Evolutionary conservation across 116 monocot genomes (phyloP), one percentile per base, ranked within the genome.

Genomic region (Iris pallida): DNA sequence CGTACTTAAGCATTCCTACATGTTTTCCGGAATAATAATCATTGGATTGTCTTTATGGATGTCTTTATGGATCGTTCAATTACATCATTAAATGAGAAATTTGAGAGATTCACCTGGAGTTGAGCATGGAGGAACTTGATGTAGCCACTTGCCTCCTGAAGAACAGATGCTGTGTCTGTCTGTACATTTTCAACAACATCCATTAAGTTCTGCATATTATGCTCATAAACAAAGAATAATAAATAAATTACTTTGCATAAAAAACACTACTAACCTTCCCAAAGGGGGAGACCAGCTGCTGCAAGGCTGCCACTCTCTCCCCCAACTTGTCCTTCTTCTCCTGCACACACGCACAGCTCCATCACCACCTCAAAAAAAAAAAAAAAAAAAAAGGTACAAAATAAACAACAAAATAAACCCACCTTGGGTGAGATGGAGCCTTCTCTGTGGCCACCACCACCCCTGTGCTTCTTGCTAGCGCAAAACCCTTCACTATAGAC

Each of bases 101-200:
- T n/a, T n/a, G n/a, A 20, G 16, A 52, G 0, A 65, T 1, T 43
- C 19, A 81, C 88, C 84, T 84, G 66, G n/a, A 90, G 69, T 68
- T 90, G 90, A 42, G 89, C 90, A 55, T 94, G 93, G 16, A 94
- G 82, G 56, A 94, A 94, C 41, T 78, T 86, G 65, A 94, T 94
- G 66, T 94, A 94, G n/a, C 60, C 86, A 15, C 78, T 74, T 45
- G 90, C 84, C 68, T 94, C 93, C 19, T 76, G 82, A 13, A 94
- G 87, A 18, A 94, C 93, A 20, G 93, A 94, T 60, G 93, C 93
- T 0, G 93, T 94, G 54, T 94, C 93, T 8, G 90, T 85, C 93
- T 94, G 88, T 67, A 67, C 12, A 40, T 14, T 30, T 30, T 53
- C 13, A n/a, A 30, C 16, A 66, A 40, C 1, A 42, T 42, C 53